Conservation (phyloP, 305 asterid genomes). For the Fraxinus baroniana region DNA sequence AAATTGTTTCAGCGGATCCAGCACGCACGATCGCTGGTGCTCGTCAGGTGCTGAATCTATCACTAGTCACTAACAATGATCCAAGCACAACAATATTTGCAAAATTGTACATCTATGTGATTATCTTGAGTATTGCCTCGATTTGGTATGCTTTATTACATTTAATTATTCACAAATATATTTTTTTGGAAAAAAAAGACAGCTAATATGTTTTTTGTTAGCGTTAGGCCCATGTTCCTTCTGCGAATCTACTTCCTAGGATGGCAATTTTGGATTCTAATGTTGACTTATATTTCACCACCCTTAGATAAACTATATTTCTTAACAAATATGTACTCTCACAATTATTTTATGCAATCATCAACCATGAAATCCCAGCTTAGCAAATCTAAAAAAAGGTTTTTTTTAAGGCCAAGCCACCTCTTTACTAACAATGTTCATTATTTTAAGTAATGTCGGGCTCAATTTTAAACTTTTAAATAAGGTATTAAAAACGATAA, state of each 20-base stretch:
- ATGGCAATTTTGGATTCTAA: constrained; percentile 27
- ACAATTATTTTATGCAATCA: constrained; percentile 13
- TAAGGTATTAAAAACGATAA: background rate
- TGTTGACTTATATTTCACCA: constrained; percentile 27
- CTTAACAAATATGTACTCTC: background rate
- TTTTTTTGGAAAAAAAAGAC: background rate
- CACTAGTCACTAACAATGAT: background rate
- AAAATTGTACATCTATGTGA: background rate
- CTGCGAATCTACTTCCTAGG: constrained; percentile 1
- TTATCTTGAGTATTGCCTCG: background rate
- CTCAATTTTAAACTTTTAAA: background rate
- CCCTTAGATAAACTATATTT: background rate
- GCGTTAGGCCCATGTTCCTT: constrained; percentile 26
- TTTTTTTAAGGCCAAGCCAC: background rate
- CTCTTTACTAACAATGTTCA: constrained; percentile 12
- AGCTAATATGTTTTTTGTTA: background rate
- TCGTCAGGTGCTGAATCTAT: no score
- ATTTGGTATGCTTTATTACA: background rate
- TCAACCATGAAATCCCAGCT: constrained; percentile 15
- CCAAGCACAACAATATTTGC: background rate
- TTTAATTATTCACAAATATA: background rate
- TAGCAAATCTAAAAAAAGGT: background rate
- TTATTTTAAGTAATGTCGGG: background rate
- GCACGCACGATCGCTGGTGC: no score
- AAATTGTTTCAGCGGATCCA: no score